Conservation (phyloP, 345 rosid genomes). For the Eucalyptus microcorys region DNA sequence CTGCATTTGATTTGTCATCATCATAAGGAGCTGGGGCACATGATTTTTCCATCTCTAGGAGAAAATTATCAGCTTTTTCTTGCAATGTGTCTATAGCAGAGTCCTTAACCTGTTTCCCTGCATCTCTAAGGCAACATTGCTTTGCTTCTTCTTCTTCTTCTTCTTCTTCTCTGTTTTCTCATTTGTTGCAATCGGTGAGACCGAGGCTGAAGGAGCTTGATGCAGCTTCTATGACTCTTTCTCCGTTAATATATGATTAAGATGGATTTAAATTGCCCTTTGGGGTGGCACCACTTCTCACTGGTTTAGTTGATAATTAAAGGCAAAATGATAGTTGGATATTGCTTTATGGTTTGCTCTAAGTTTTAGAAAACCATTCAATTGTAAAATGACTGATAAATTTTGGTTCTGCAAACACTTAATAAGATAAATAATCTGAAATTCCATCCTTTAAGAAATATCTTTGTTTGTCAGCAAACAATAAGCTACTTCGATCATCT, state of each 20-base stretch:
- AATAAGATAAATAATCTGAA: neutral
- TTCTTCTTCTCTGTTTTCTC: neutral
- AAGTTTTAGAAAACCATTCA: neutral
- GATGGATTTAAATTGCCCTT: neutral
- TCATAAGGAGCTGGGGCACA: neutral
- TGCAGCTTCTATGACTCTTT: neutral
- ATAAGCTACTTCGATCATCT: neutral
- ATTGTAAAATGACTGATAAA: neutral
- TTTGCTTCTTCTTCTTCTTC: neutral
- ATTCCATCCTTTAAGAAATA: neutral
- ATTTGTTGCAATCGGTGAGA: neutral
- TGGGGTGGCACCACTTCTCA: neutral
- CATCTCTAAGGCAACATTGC: neutral
- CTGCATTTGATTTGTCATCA: neutral
- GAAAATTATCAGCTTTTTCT: neutral
- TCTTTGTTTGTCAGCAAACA: neutral
- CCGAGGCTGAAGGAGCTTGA: neutral
- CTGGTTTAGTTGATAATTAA: neutral
- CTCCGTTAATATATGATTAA: neutral
- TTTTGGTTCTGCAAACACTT: neutral
- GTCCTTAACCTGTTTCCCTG: neutral
- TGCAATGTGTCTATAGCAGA: neutral
- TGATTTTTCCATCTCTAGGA: neutral
- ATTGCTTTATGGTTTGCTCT: neutral
- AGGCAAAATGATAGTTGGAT: neutral